Evolutionary conservation across 139 green algal genomes (phyloP).

Genomic region (Astrephomene gubernaculifera): DNA sequence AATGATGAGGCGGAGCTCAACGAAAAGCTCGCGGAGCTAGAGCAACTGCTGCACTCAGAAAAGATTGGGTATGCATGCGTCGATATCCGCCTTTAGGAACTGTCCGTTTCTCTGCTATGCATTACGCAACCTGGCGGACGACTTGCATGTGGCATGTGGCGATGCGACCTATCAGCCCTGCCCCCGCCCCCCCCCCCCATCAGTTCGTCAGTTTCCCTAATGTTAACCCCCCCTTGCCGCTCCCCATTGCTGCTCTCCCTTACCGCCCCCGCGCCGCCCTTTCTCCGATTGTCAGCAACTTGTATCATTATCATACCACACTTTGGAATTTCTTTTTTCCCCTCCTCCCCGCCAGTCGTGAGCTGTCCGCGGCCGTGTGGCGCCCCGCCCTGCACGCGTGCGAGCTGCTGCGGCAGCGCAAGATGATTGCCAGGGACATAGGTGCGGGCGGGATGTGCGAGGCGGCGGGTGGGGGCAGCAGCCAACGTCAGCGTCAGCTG

Average conservation of each 20-base stretch:
- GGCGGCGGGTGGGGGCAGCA: background rate
- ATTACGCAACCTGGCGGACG: background rate
- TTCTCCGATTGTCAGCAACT: background rate
- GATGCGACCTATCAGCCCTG: no score
- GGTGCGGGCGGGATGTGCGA: slow-evolving; percentile 20
- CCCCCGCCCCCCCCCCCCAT: background rate
- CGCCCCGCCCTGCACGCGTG: slow-evolving; percentile 37
- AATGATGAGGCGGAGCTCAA: slow-evolving; percentile 31
- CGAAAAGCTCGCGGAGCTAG: slow-evolving; percentile 27
- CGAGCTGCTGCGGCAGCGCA: slow-evolving; percentile 44
- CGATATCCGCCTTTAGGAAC: background rate
- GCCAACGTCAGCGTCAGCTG: no score
- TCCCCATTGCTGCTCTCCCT: background rate
- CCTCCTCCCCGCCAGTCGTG: slow-evolving; percentile 20
- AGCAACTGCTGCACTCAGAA: slow-evolving; percentile 28
- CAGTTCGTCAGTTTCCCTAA: background rate
- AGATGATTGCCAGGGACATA: slow-evolving; percentile 15
- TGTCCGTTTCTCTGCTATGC: background rate
- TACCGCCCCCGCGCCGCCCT: no score
- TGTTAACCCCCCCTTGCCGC: background rate
- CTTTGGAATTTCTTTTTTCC: no score
- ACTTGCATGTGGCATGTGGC: no score
- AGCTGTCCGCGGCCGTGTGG: slow-evolving; percentile 57
- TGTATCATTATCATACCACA: background rate
- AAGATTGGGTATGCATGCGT: slow-evolving; percentile 10